Percentiles rank a stretch among this genome's conserved stretches.
These are phyloP conservation scores for Colletotrichum tropicicola DNA, from an alignment of 2,329 filamentous ascomycete species.

Conservation along the genomic window DNA sequence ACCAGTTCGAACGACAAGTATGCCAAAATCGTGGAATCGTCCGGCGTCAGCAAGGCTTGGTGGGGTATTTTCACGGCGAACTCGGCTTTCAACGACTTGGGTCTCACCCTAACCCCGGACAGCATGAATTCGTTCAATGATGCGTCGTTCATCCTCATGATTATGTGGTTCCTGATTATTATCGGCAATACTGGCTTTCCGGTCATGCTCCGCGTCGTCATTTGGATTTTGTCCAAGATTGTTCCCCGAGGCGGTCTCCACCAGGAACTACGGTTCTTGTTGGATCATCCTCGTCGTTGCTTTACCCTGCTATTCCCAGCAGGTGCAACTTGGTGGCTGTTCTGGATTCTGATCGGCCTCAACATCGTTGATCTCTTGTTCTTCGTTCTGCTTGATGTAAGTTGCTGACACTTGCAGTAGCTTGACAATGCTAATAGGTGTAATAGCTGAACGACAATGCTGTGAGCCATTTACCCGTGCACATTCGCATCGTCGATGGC, in stretches of 20 bases:
- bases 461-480: conserved; percentile 74
- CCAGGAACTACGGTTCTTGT: conserved; percentile 89
- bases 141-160: conserved; percentile 77
- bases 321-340: conserved; percentile 94
- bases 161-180: conserved; percentile 87
- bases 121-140: conserved; percentile 91
- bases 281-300: conserved; percentile 94
- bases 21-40: conserved; percentile 68
- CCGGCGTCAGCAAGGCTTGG: conserved; percentile 77
- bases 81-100: conserved; percentile 94
- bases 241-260: conserved; percentile 77
- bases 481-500: conserved; percentile 83
- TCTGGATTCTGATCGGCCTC: conserved; percentile 82
- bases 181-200: conserved; percentile 97
- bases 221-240: conserved; percentile 80
- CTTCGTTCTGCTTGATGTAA: conserved; percentile 90
- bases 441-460: conserved; percentile 73
- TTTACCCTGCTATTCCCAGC: conserved; percentile 95
- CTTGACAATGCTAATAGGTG: conserved; percentile 34
- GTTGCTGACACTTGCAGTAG: conserved; percentile 40
- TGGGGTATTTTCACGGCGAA: conserved; percentile 92
- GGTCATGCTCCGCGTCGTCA: conserved; percentile 91
- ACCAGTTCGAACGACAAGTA: conserved; percentile 64
- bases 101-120: conserved; percentile 89
- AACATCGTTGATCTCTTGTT: conserved; percentile 89